A percentile compares a stretch with the other conserved stretches of the same genome.
Evolutionary conservation across 192 early-diverging fungal species (phyloP).

Genomic region (Coemansia sp.): DNA sequence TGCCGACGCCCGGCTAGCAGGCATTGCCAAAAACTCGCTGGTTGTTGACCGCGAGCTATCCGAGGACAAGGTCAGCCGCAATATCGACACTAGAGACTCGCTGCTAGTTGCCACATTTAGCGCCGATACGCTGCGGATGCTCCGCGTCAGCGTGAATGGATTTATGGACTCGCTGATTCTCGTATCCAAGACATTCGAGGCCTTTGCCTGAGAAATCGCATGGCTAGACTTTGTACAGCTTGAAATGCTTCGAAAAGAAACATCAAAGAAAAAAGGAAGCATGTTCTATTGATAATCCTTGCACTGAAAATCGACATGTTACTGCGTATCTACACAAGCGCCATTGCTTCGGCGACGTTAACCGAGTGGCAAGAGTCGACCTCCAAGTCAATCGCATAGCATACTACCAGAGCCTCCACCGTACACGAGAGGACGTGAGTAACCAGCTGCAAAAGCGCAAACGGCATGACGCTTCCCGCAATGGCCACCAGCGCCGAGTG

Average conservation of each 20-base stretch:
- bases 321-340: conserved; percentile 26
- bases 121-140: conserved; percentile 29
- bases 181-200: conserved; percentile 39
- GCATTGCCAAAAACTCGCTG: conserved; percentile 33
- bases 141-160: conserved; percentile 48
- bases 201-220: conserved; percentile 14
- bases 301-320: too few species aligned
- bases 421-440: conserved; percentile 49
- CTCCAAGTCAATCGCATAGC: conserved; percentile 53
- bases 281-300: too few species aligned
- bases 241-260: too few species aligned
- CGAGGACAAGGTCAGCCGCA: conserved; percentile 26
- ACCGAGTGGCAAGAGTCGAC: conserved; percentile 47
- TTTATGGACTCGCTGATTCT: conserved; percentile 57
- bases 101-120: conserved; percentile 22
- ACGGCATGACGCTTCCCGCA: conserved; percentile 39
- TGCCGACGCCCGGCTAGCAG: conserved; percentile 14
- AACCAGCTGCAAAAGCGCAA: conserved; percentile 44
- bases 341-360: conserved; percentile 43
- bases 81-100: not conserved
- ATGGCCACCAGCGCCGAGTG: conserved; percentile 37
- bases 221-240: too few species aligned
- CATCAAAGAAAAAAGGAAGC: too few species aligned
- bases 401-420: conserved; percentile 49
- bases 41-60: conserved; percentile 40